Percentiles rank a stretch among this genome's conserved stretches.
phyloP scores from a whole-genome alignment of 129 eudicot genomes.

The Flaveria bidentis region DNA sequence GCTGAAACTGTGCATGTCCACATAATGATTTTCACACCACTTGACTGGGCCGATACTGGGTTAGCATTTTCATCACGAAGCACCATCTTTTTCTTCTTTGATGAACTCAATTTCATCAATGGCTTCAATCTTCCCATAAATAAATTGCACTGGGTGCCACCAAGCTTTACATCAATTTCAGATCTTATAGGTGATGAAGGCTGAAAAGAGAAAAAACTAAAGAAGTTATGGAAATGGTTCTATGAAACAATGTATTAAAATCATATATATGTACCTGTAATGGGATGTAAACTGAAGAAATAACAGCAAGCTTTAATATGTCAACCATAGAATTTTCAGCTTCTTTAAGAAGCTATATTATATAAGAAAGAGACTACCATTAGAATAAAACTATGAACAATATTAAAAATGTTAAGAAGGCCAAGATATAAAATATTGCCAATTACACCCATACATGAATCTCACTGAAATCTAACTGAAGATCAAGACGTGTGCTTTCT shows the following conservation, averaged over 20 bases:
- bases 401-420: neutral
- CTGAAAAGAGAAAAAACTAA: slow-evolving; percentile 61
- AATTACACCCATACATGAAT: slow-evolving; percentile 67
- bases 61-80: slow-evolving; percentile 48
- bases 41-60: slow-evolving; percentile 43
- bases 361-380: slow-evolving; percentile 30
- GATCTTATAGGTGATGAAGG: slow-evolving; percentile 78
- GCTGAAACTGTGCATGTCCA: slow-evolving; percentile 99
- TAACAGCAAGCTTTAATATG: slow-evolving; percentile 76
- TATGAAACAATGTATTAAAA: slow-evolving; percentile 12
- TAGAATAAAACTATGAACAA: slow-evolving; percentile 15
- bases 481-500: slow-evolving; percentile 86
- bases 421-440: slow-evolving; percentile 11
- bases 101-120: slow-evolving; percentile 64
- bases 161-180: slow-evolving; percentile 93
- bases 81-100: slow-evolving; percentile 61
- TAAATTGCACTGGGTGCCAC: slow-evolving; percentile 90
- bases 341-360: slow-evolving; percentile 78
- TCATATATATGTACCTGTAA: slow-evolving; percentile 61
- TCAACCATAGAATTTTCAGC: slow-evolving; percentile 72
- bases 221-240: slow-evolving; percentile 30
- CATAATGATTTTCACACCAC: slow-evolving; percentile 71
- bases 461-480: slow-evolving; percentile 93
- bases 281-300: slow-evolving; percentile 82
- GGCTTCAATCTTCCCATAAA: slow-evolving; percentile 70